phyloP scores from a whole-genome alignment of 2,329 filamentous ascomycete genomes.

The Alternaria panax region DNA sequence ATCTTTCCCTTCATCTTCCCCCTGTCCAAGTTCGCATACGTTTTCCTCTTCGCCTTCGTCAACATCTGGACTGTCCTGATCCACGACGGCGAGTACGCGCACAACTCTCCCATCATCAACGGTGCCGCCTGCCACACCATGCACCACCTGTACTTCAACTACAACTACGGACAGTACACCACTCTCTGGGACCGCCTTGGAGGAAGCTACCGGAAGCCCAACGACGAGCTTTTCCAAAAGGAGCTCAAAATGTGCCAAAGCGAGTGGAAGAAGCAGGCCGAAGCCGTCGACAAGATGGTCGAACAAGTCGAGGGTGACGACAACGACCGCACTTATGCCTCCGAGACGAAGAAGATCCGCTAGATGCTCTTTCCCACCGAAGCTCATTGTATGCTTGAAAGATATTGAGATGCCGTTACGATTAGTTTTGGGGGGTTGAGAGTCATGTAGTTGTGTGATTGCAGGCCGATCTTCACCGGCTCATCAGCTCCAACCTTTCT shows the following conservation, averaged over 20 bases:
- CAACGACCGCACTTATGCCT: slow-evolving; percentile 56
- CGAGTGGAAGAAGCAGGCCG: slow-evolving; percentile 79
- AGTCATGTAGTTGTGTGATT: neutral
- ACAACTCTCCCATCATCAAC: slow-evolving; percentile 90
- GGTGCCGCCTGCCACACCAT: slow-evolving; percentile 91
- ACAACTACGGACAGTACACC: slow-evolving; percentile 95
- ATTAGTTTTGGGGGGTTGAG: slow-evolving; percentile 1
- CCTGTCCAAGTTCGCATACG: slow-evolving; percentile 87
- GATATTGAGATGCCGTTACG: slow-evolving; percentile 13
- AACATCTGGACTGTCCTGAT: slow-evolving; percentile 98
- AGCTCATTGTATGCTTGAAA: neutral
- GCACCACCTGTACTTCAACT: slow-evolving; percentile 76
- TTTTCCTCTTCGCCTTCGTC: slow-evolving; percentile 87
- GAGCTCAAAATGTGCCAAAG: slow-evolving; percentile 84
- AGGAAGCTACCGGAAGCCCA: slow-evolving; percentile 85
- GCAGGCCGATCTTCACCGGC: slow-evolving; percentile 11
- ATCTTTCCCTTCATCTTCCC: slow-evolving; percentile 92
- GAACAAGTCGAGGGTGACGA: slow-evolving; percentile 71
- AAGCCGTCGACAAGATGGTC: slow-evolving; percentile 78
- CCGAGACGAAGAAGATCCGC: slow-evolving; percentile 50
- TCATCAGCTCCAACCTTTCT: neutral
- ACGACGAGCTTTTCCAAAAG: slow-evolving; percentile 82
- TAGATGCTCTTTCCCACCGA: neutral
- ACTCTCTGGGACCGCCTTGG: slow-evolving; percentile 90
- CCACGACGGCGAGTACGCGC: slow-evolving; percentile 92